These are phyloP conservation scores for Penicillium olsonii DNA, from an alignment of 2,329 filamentous ascomycete species.

Conservation along the genomic window DNA sequence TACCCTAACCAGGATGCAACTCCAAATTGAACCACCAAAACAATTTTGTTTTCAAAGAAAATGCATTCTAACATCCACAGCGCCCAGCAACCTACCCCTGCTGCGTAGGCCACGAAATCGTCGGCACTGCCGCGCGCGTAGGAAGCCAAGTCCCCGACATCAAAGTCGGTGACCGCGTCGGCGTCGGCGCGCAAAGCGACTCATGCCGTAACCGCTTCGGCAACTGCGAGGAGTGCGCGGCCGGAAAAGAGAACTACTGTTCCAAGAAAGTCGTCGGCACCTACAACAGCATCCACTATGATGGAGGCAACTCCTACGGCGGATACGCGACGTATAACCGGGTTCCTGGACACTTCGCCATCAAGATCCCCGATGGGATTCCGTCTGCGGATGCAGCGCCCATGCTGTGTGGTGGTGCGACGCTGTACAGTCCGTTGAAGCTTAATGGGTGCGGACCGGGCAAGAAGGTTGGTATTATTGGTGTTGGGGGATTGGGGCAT, in stretches of 20 bases:
- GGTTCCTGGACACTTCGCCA: conserved; percentile 58
- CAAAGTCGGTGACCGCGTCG: conserved; percentile 42
- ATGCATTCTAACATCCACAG: conserved; percentile 19
- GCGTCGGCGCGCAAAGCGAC: conserved; percentile 63
- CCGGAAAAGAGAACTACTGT: conserved; percentile 43
- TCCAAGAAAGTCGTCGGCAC: conserved; percentile 31
- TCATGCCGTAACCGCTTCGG: conserved; percentile 50
- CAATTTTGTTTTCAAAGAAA: too few species aligned
- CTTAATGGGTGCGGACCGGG: conserved; percentile 70
- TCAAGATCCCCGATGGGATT: conserved; percentile 58
- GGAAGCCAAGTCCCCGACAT: conserved; percentile 46
- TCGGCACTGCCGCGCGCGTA: conserved; percentile 61
- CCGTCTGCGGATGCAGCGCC: conserved; percentile 60
- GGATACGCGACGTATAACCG: conserved; percentile 63
- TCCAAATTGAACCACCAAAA: too few species aligned
- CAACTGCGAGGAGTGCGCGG: conserved; percentile 56
- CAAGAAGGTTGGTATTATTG: conserved; percentile 71
- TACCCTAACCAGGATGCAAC: too few species aligned
- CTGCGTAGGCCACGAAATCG: conserved; percentile 66
- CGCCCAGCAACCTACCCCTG: conserved; percentile 42
- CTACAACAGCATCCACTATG: conserved; percentile 36
- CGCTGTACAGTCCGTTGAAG: conserved; percentile 69
- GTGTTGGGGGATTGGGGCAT: conserved; percentile 73
- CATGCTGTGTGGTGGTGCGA: conserved; percentile 78
- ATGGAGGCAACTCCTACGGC: conserved; percentile 66